Base-by-base conservation (phyloP, 1,284 basidiomycete genomes). In the Ceratobasidium sp. region DNA sequence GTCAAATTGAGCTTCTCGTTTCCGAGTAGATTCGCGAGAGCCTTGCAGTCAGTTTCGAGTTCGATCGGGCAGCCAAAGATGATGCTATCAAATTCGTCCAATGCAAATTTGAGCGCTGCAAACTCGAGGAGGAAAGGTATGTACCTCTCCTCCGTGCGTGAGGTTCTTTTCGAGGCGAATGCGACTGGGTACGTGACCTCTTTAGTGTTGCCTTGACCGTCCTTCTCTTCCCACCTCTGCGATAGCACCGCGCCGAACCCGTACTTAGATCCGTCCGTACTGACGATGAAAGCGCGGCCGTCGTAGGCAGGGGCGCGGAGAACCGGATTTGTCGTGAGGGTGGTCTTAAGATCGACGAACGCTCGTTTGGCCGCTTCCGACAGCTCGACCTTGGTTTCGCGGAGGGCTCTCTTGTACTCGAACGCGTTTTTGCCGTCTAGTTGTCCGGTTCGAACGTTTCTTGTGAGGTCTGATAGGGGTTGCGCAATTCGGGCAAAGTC, bases 221-320 rank as follows among this genome's bases (percentile, higher is more conserved):
- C 39, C 0, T 18, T 23, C 1, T 18, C 18, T 36, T 53, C 46
- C 21, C 30, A 72, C 26, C 64, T 55, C 46, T 58, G 75, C 16
- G 32, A 34, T n/a, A 60, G 61, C 9, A 80, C 77, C 1, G 76
- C 81, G 0, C 78, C 81, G 73, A 82, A 82, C 2, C 78, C 80
- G 23, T 78, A 74, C 36, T 77, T 78, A 3, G 78, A 81, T 0
- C 80, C 80, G 58, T 83, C 82, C 0, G 80, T 80, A 0, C 80
- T 82, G 26, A 83, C 52, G 0, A 79, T 77, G 75, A 82, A 83
- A 4, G 76, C 75, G 0, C 78, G 74, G 6, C 73, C 73, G 1
- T 81, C 81, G 62, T 82, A 76, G 79, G 34, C 60, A 55, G 16
- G 80, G 78, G 9, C 65, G 75, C 28, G 69, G 34, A 81, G 73